Evolutionary conservation across 2,329 filamentous ascomycete species (phyloP), one percentile per base, ranked within the genome.

Genomic region (Tolypocladium guangdongense): DNA sequence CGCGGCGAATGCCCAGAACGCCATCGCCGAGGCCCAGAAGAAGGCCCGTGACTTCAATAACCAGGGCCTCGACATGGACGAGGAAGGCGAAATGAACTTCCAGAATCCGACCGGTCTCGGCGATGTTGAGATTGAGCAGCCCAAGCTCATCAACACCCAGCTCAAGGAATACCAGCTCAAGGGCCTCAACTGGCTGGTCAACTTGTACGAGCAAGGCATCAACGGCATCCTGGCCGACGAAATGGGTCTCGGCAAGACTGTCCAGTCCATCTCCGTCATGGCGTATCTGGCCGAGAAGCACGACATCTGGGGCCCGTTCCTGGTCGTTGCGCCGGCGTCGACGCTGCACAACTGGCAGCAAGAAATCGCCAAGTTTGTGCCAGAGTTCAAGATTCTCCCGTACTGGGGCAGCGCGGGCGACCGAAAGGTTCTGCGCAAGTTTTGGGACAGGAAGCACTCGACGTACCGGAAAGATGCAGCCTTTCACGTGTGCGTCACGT

Each of bases 331-430:
- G 0, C 93, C 93, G 0, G 90, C 93, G 0, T 96, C 91, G 0
- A 99, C 93, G 1, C 76, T 99, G 55, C 92, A 99, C 83, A 99
- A 99, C 67, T 99, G 93, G 93, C 91, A 99, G 70, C 93, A 99
- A 69, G 93, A 99, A 75, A 96, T 99, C 59, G 82, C 88, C 56
- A 91, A 83, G 68, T 99, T 99, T 68, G 91, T 99, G 2, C 93
- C 93, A 1, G 83, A 89, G 54, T 84, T 99, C 69, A 97, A 97
- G 72, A 90, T 96, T 33, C 76, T 99, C 37, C 93, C 93, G 2
- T 99, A 99, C 75, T 99, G 93, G 93, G 93, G 93, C 60, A 93
- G 86, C 54, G 91, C 90, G 14, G 88, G 86, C 57, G 93, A 99
- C 66, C 85, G 93, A 63, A 99, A 99, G 71, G 88, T 97, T 49